Evolutionary conservation across 2,329 filamentous ascomycete species (phyloP).

Genomic region (Cryphonectria radicalis): DNA sequence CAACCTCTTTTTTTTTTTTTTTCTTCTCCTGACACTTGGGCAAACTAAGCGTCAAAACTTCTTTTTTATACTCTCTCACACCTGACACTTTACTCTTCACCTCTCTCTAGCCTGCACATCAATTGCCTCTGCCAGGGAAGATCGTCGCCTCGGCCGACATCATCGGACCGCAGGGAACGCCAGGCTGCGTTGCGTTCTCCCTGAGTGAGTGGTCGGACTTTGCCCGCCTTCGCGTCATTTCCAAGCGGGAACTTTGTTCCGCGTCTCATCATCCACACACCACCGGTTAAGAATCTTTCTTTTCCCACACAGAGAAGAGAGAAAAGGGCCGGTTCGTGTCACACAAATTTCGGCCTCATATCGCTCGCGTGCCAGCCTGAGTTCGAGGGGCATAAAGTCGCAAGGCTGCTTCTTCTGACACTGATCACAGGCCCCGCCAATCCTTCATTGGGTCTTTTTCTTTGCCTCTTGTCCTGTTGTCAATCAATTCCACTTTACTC

Average conservation of each 20-base stretch:
- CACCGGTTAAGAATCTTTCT: not conserved
- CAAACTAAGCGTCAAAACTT: not conserved
- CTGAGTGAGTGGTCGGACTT: not conserved
- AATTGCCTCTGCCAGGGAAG: not conserved
- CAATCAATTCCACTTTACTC: not conserved
- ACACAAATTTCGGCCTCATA: not conserved
- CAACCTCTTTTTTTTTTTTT: not conserved
- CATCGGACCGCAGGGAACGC: not conserved
- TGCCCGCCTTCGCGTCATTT: not conserved
- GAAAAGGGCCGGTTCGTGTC: not conserved
- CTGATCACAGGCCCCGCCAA: no score
- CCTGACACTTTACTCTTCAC: not conserved
- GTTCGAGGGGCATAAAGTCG: not conserved
- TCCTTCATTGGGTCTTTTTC: not conserved
- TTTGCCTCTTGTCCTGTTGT: not conserved
- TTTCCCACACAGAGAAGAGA: not conserved
- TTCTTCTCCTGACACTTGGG: not conserved
- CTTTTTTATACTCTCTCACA: not conserved
- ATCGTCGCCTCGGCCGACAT: not conserved
- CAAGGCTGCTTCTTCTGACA: not conserved
- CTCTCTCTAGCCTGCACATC: not conserved
- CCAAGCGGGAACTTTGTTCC: conserved; percentile 1
- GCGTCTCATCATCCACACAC: not conserved
- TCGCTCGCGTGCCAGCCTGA: not conserved
- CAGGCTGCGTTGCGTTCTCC: not conserved